These are phyloP conservation scores for Trichodelitschia bisporula DNA, from an alignment of 495 filamentous ascomycete species.

Conservation along the genomic window DNA sequence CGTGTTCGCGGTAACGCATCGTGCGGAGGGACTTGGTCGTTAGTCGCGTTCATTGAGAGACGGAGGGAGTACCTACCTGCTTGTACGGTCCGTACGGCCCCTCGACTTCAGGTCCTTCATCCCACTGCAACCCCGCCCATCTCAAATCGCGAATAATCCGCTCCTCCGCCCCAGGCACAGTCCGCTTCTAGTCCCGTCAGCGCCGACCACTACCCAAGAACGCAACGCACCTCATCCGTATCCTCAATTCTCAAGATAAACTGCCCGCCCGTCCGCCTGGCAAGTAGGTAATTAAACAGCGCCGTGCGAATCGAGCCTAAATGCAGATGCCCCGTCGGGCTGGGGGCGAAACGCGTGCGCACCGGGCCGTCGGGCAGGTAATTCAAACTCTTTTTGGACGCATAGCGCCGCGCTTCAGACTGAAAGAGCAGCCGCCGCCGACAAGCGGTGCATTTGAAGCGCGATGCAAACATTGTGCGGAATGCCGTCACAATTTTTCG, in stretches of 20 bases:
- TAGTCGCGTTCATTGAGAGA: too few species aligned
- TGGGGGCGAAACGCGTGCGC: conserved; percentile 84
- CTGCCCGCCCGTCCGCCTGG: conserved; percentile 72
- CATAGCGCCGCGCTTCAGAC: too few species aligned
- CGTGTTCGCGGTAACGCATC: conserved; percentile 45
- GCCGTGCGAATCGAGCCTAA: conserved; percentile 80
- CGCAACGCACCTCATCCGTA: conserved; percentile 66
- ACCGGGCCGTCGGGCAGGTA: conserved; percentile 39
- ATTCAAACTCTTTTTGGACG: too few species aligned
- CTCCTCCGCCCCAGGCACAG: conserved; percentile 52
- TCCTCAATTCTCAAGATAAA: conserved; percentile 86
- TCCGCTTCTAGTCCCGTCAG: conserved; percentile 39
- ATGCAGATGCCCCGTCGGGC: conserved; percentile 82
- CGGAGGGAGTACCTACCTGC: conserved; percentile 12
- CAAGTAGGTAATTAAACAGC: conserved; percentile 74
- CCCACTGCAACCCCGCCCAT: conserved; percentile 84
- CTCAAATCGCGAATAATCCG: conserved; percentile 50
- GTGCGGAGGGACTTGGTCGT: conserved; percentile 82
- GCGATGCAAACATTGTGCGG: too few species aligned
- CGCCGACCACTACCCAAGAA: not conserved
- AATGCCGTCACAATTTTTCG: too few species aligned
- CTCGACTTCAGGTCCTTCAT: conserved; percentile 71
- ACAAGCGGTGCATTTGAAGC: too few species aligned
- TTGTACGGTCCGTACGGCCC: conserved; percentile 69
- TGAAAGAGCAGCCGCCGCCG: too few species aligned